A percentile compares a stretch with the other conserved stretches of the same genome.
These are phyloP conservation scores for Skeletonema costatum DNA, from an alignment of 108 stramenopile genomes.

Conservation along the genomic window DNA sequence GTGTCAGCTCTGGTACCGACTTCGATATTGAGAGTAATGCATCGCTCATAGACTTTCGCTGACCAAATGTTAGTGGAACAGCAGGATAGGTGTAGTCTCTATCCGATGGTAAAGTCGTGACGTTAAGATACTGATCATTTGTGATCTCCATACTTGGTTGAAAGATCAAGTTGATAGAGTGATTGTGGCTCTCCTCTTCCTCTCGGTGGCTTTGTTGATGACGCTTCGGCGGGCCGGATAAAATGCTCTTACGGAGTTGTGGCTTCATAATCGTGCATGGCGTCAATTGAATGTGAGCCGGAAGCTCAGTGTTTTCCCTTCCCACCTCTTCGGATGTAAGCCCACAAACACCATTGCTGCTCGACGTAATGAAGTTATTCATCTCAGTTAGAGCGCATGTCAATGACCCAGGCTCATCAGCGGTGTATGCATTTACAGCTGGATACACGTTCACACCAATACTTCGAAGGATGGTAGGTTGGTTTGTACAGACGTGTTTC, in stretches of 20 bases:
- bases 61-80: constrained; percentile 74
- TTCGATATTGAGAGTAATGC: constrained; percentile 74
- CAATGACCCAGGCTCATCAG: constrained; percentile 71
- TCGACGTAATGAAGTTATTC: constrained; percentile 71
- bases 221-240: neutral
- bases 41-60: constrained; percentile 78
- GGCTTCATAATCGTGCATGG: neutral
- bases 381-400: constrained; percentile 75
- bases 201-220: neutral
- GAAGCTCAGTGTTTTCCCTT: neutral
- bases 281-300: constrained; percentile 18
- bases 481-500: constrained; percentile 75
- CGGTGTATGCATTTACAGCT: constrained; percentile 74
- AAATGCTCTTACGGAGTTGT: neutral
- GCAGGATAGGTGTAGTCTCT: constrained; percentile 61
- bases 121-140: constrained; percentile 65
- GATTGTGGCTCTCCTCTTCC: neutral
- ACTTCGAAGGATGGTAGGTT: constrained; percentile 65
- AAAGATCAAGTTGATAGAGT: constrained; percentile 56
- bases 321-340: constrained; percentile 9
- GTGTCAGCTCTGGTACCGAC: constrained; percentile 65
- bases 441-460: constrained; percentile 82
- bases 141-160: constrained; percentile 66
- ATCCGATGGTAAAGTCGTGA: constrained; percentile 31
- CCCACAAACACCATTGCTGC: constrained; percentile 10